phyloP scores from a whole-genome alignment of 2,329 filamentous ascomycete species.

The Mollisia scopiformis region DNA sequence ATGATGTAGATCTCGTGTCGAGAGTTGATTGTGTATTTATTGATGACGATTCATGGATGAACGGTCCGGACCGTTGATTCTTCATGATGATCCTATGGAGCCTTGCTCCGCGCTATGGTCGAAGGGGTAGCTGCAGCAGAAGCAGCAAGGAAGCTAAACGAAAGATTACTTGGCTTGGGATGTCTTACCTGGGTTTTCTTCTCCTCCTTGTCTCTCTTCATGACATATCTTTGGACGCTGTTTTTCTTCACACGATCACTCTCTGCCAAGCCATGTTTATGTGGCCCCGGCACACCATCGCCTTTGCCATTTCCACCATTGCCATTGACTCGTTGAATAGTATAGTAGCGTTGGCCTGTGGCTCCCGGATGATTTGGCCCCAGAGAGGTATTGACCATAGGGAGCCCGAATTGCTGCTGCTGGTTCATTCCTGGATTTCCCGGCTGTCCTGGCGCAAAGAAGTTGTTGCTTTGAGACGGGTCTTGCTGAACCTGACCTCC shows the following conservation, averaged over 20 bases:
- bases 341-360: conserved; percentile 64
- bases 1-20: neutral
- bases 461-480: conserved; percentile 31
- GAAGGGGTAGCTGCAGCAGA: conserved; percentile 3
- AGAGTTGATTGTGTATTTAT: neutral
- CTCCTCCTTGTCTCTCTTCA: conserved; percentile 66
- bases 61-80: neutral
- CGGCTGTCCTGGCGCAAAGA: conserved; percentile 34
- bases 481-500: conserved; percentile 28
- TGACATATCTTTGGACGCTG: conserved; percentile 68
- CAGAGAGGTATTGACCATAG: conserved; percentile 43
- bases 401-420: conserved; percentile 44
- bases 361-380: conserved; percentile 49
- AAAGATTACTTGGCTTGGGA: no score
- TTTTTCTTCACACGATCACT: conserved; percentile 84
- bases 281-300: conserved; percentile 70
- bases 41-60: neutral
- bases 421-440: conserved; percentile 25
- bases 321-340: conserved; percentile 77
- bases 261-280: conserved; percentile 72
- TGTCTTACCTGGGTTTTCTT: conserved; percentile 61
- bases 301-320: conserved; percentile 74
- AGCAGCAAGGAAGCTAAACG: neutral
- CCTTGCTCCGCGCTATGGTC: neutral
- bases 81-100: conserved; percentile 9